Percentiles rank a stretch among this genome's conserved stretches.
Evolutionary conservation across 1,139 yeast genomes (phyloP).

Genomic region (Zhuliangozyma blackwelliae): DNA sequence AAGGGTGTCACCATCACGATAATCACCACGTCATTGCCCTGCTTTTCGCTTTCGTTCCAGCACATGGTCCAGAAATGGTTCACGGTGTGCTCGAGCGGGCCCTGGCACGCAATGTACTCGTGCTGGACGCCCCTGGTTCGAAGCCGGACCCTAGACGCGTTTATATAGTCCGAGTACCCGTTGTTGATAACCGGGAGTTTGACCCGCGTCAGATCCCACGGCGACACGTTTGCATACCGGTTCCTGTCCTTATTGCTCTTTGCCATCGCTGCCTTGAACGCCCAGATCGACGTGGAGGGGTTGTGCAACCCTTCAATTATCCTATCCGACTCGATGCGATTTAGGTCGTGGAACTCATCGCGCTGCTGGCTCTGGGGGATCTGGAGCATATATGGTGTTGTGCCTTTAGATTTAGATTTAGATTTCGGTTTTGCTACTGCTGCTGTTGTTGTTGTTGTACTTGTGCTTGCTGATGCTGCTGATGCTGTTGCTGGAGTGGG

Average conservation of each 20-base stretch:
- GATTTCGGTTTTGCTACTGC: too few relatives aligned
- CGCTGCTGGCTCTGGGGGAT: slow-evolving; percentile 9
- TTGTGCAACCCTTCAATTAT: slow-evolving; percentile 14
- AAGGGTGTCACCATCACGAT: slow-evolving; percentile 88
- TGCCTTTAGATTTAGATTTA: too few relatives aligned
- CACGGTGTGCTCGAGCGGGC: slow-evolving; percentile 63
- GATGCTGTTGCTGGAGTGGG: too few relatives aligned
- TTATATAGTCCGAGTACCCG: slow-evolving; percentile 30
- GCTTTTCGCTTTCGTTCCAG: slow-evolving; percentile 38
- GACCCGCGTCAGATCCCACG: slow-evolving; percentile 38
- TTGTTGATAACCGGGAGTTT: slow-evolving; percentile 18
- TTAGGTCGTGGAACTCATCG: slow-evolving; percentile 12
- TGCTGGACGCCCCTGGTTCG: slow-evolving; percentile 4
- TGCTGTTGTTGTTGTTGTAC: too few relatives aligned
- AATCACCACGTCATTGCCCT: slow-evolving; percentile 41
- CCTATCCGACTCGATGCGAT: slow-evolving; percentile 15
- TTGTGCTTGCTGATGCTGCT: too few relatives aligned
- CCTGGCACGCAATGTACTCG: slow-evolving; percentile 41
- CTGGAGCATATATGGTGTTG: not conserved
- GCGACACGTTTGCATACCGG: slow-evolving; percentile 40
- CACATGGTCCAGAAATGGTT: slow-evolving; percentile 89
- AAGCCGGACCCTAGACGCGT: slow-evolving; percentile 34
- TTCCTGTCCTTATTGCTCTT: slow-evolving; percentile 20
- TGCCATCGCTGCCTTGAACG: slow-evolving; percentile 20
- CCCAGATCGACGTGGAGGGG: slow-evolving; percentile 19